phyloP scores from a whole-genome alignment of 768 basidiomycete genomes.

The Dentipellis fragilis region DNA sequence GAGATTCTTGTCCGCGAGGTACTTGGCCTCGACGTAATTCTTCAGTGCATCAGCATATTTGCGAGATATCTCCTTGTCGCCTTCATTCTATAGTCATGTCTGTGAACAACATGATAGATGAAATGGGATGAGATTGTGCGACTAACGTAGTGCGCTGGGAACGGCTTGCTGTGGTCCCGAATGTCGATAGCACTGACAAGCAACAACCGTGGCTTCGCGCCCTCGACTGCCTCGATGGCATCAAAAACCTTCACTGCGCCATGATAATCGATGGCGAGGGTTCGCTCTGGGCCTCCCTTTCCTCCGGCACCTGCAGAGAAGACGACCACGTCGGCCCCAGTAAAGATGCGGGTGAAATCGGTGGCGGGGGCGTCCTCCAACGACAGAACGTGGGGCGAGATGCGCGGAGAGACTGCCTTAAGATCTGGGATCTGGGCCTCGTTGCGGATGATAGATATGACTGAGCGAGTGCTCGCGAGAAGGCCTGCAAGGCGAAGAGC shows the following conservation, averaged over 20 bases:
- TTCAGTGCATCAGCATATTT: conserved; percentile 33
- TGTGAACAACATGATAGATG: neutral
- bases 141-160: conserved; percentile 44
- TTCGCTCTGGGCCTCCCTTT: conserved; percentile 44
- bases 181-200: conserved; percentile 52
- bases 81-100: conserved; percentile 26
- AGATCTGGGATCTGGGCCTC: conserved; percentile 38
- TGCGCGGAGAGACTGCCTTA: conserved; percentile 24
- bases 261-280: conserved; percentile 48
- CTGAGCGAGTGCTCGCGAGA: conserved; percentile 30
- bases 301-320: conserved; percentile 45
- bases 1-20: conserved; percentile 32
- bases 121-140: neutral
- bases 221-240: conserved; percentile 44
- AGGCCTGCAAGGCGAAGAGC: conserved; percentile 38
- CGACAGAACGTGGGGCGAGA: conserved; percentile 42
- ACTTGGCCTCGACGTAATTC: conserved; percentile 30
- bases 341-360: conserved; percentile 38
- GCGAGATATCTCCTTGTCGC: conserved; percentile 34
- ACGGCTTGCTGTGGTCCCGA: conserved; percentile 32
- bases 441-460: conserved; percentile 49
- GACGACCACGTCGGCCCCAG: conserved; percentile 24
- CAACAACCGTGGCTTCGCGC: conserved; percentile 41
- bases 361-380: conserved; percentile 40
- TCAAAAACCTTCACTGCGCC: conserved; percentile 65